These are phyloP conservation scores for Cyclanthera cordifolia DNA, from an alignment of 306 rosid genomes.

Conservation along the genomic window DNA sequence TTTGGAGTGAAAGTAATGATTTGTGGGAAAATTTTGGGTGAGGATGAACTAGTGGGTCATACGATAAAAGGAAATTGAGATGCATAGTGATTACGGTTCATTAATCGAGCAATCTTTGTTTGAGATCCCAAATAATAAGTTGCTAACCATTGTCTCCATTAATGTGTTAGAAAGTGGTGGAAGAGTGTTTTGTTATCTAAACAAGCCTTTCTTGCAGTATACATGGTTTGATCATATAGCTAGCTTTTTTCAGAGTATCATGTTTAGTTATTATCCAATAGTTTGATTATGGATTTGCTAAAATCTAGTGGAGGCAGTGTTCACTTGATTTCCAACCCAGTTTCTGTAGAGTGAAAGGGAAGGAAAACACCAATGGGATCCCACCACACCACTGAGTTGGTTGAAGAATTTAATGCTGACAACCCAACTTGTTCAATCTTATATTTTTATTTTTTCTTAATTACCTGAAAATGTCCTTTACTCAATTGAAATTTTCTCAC, in stretches of 20 bases:
- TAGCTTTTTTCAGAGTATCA: constrained; percentile 1
- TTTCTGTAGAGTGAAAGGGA: constrained; percentile 25
- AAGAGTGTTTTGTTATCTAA: neutral
- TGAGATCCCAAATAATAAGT: too few relatives aligned
- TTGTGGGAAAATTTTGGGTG: too few relatives aligned
- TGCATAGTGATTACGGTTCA: too few relatives aligned
- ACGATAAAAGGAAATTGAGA: too few relatives aligned
- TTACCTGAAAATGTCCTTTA: constrained; percentile 3
- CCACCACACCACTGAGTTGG: constrained; percentile 30
- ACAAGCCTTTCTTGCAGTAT: constrained; percentile 2
- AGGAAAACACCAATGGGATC: constrained; percentile 30
- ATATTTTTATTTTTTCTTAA: neutral
- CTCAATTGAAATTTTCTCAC: neutral
- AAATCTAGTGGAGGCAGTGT: constrained; percentile 10
- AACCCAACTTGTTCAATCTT: constrained; percentile 28
- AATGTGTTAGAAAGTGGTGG: neutral
- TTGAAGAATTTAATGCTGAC: constrained; percentile 32
- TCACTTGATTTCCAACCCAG: constrained; percentile 15
- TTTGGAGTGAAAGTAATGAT: too few relatives aligned
- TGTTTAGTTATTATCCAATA: constrained; percentile 15
- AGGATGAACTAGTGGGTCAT: too few relatives aligned
- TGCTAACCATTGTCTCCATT: too few relatives aligned
- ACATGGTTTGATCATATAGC: neutral
- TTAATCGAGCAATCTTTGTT: too few relatives aligned
- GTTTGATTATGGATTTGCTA: neutral